Evolutionary conservation across 495 filamentous ascomycete species (phyloP).

Genomic region (Astrothelium macrocarpum): DNA sequence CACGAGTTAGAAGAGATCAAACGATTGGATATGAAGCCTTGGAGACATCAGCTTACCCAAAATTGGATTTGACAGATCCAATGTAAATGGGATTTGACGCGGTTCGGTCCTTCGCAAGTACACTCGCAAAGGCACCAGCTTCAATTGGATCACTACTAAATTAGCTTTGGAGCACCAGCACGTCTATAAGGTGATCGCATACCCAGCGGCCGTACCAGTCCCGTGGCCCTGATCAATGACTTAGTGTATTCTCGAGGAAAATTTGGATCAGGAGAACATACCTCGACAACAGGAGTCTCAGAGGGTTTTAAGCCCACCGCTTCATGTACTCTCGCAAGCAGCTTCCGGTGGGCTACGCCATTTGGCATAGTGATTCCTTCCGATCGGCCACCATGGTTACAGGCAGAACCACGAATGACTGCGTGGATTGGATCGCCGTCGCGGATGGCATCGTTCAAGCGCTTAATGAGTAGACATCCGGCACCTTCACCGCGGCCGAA

Average conservation of each 20-base stretch:
- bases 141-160: slow-evolving; percentile 7
- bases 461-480: slow-evolving; percentile 30
- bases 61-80: slow-evolving; percentile 4
- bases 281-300: not conserved
- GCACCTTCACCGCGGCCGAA: slow-evolving; percentile 36
- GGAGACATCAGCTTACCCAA: not conserved
- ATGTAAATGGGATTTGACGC: slow-evolving; percentile 3
- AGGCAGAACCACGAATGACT: slow-evolving; percentile 10
- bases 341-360: slow-evolving; percentile 1
- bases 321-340: slow-evolving; percentile 2
- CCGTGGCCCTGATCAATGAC: slow-evolving; percentile 17
- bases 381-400: slow-evolving; percentile 11
- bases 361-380: slow-evolving; percentile 9
- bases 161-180: not conserved
- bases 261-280: slow-evolving; percentile 16
- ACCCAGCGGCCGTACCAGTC: slow-evolving; percentile 9
- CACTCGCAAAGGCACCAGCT: not conserved
- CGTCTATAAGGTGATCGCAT: not conserved
- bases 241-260: not conserved
- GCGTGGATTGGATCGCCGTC: slow-evolving; percentile 34
- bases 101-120: not conserved
- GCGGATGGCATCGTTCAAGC: slow-evolving; percentile 27
- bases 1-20: not conserved
- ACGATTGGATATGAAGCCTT: not conserved
- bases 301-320: not conserved